Conservation (phyloP, 495 filamentous ascomycete genomes). For the Podospora bellae-mahoneyi region DNA sequence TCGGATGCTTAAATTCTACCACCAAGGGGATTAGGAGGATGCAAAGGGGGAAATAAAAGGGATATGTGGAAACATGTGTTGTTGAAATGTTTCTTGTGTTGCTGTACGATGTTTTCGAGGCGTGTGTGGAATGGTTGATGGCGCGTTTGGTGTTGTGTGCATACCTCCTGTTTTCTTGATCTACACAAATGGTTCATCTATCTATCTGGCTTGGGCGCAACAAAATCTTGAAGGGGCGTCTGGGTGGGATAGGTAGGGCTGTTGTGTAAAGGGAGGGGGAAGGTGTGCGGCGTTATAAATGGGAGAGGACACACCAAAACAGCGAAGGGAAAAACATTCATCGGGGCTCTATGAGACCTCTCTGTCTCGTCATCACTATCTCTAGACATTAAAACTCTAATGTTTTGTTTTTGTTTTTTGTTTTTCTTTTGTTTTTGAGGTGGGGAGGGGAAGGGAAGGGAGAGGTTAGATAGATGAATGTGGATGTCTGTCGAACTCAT, state of each 20-base stretch:
- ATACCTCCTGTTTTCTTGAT: too few relatives aligned
- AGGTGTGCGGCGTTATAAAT: constrained; percentile 6
- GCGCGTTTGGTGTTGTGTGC: too few relatives aligned
- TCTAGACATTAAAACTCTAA: constrained; percentile 6
- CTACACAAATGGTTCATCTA: too few relatives aligned
- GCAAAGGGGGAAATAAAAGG: not conserved
- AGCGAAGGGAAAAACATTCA: not conserved
- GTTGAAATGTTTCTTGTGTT: not conserved
- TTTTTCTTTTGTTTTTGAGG: not conserved
- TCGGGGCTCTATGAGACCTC: not conserved
- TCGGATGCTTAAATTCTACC: constrained; percentile 46
- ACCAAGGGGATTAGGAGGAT: not conserved
- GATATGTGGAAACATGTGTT: not conserved
- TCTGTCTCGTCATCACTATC: not conserved
- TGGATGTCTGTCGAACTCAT: not conserved
- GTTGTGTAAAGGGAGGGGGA: not conserved
- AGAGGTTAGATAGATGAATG: constrained; percentile 1
- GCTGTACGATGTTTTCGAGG: not conserved
- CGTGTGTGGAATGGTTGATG: too few relatives aligned
- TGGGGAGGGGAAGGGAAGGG: not conserved
- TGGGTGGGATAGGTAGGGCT: too few relatives aligned
- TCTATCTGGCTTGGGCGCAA: not conserved
- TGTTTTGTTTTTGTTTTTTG: not conserved
- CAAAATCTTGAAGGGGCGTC: not conserved
- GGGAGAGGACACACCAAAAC: not conserved